Evolutionary conservation across 2,329 filamentous ascomycete genomes (phyloP).

Genomic region (Trematosphaeria pertusa): DNA sequence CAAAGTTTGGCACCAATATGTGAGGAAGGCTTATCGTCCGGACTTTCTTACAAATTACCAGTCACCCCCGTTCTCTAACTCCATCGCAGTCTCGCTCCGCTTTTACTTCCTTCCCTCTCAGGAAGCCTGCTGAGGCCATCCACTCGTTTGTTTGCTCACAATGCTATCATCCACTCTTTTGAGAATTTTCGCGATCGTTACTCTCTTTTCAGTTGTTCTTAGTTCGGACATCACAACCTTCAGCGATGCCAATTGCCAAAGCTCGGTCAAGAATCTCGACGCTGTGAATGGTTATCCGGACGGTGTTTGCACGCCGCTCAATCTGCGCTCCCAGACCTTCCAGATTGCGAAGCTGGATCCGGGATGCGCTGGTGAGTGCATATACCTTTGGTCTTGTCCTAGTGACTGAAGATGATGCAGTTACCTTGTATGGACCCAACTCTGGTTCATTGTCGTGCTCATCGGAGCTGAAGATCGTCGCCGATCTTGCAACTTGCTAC

Average conservation of each 20-base stretch:
- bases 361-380: conserved; percentile 30
- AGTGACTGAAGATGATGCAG: conserved; percentile 14
- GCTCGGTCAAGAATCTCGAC: conserved; percentile 19
- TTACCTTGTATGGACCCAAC: conserved; percentile 34
- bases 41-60: conserved; percentile 14
- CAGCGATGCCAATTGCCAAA: conserved; percentile 18
- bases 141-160: conserved; percentile 9
- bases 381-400: not conserved
- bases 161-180: conserved; percentile 7
- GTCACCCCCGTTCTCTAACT: not conserved
- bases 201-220: not conserved
- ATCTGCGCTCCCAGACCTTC: conserved; percentile 25
- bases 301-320: conserved; percentile 16
- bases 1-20: too few relatives aligned
- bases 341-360: conserved; percentile 32
- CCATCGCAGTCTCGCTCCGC: not conserved
- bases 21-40: too few relatives aligned
- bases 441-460: conserved; percentile 22
- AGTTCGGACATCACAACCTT: conserved; percentile 22
- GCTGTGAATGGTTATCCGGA: conserved; percentile 26
- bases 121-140: conserved; percentile 8
- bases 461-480: conserved; percentile 22
- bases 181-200: not conserved
- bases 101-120: conserved; percentile 1
- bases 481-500: conserved; percentile 32